Conservation (phyloP, 1,284 basidiomycete species). For the Lignosus rhinocerotis region DNA sequence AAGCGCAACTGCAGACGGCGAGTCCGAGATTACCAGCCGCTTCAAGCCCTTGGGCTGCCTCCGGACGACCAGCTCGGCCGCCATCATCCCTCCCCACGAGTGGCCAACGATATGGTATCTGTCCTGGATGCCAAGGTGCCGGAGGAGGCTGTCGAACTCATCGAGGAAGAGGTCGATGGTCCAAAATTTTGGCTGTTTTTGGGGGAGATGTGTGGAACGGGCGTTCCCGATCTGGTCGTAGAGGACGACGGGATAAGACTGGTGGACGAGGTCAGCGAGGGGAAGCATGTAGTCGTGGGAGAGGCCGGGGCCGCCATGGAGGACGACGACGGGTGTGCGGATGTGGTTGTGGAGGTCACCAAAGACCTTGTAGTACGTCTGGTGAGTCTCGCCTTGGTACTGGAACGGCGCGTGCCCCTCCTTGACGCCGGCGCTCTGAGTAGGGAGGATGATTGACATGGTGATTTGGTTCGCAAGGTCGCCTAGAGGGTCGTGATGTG, state of each 20-base stretch:
- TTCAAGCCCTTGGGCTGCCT: constrained; percentile 29
- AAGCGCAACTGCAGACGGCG: constrained; percentile 24
- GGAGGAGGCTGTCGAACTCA: constrained; percentile 34
- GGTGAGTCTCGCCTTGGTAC: constrained; percentile 26
- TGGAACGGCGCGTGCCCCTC: constrained; percentile 24
- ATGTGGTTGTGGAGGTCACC: constrained; percentile 18
- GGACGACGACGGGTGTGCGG: constrained; percentile 21
- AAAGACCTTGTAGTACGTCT: constrained; percentile 24
- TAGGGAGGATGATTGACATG: background rate
- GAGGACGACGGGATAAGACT: constrained; percentile 30
- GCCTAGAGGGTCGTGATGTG: too few relatives aligned
- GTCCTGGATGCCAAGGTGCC: constrained; percentile 26
- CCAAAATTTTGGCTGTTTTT: constrained; percentile 34
- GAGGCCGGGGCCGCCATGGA: constrained; percentile 31
- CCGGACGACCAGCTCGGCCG: constrained; percentile 23
- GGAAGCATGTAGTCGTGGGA: constrained; percentile 29
- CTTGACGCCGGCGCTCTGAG: background rate
- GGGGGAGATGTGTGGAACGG: constrained; percentile 34
- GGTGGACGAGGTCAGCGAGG: constrained; percentile 25
- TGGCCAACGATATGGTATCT: constrained; percentile 32
- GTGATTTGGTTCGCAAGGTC: too few relatives aligned
- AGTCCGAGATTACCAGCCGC: constrained; percentile 28
- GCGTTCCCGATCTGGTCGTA: constrained; percentile 38
- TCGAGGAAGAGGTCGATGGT: constrained; percentile 33
- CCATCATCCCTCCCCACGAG: constrained; percentile 37